Base-by-base conservation (phyloP, 129 eudicot genomes). In the Erigeron canadensis region DNA sequence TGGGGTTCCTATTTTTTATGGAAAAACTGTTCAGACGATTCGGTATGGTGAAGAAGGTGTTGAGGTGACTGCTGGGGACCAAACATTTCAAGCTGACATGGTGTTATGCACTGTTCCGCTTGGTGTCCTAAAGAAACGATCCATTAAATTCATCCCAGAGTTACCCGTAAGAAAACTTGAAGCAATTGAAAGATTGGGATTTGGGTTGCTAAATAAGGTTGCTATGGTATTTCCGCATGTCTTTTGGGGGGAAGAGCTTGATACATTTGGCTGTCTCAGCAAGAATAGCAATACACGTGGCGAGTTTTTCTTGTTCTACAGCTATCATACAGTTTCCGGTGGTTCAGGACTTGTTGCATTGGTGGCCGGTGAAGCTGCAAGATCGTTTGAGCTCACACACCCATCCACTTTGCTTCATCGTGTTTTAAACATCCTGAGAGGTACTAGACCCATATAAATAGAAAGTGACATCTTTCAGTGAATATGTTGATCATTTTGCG, bases 241-340 rank as follows among this genome's bases (percentile, higher is more conserved):
- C 18, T 93, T 93, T 77, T 93, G 98, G 98, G 96, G 96, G 39
- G 98, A 93, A 46, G 98, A 93, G 75, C 78, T 93, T 63, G 98
- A 93, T 81, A 93, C 98, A 17, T 89, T 93, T 77, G 98, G 96
- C 43, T 82, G 86, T 64, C 92, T 89, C 39, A 84, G 81, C 38
- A 84, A 81, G 70, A 68, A 79, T 40, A 84, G 85, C 74, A 77
- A 61, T 59, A 65, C 48, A 23, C 80, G 98, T 15, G 98, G 98
- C 18, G 91, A 89, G 75, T 93, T 83, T 69, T 89, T 93, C 66
- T 76, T 93, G 75, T 93, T 93, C 72, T 93, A 93, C 63, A 70
- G 98, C 78, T 93, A 93, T 84, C 98, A 89, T 77, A 93, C 95
- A 17, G 95, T 93, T 78, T 89, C 95, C 3, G 98, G 98, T 45